Evolutionary conservation across 306 rosid genomes (phyloP).

Genomic region (Lathyrus aphaca): DNA sequence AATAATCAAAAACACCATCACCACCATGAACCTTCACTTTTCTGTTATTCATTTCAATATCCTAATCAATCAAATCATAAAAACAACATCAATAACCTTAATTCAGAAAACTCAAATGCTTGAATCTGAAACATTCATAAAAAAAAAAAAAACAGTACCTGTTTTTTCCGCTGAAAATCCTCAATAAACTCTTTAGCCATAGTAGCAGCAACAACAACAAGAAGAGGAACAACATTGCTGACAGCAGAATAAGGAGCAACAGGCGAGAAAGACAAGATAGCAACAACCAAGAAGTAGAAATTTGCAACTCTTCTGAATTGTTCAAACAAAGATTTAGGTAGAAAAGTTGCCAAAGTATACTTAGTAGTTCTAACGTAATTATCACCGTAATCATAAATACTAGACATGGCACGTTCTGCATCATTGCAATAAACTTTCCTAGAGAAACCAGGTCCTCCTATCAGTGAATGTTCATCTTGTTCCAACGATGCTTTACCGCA

Average conservation of each 20-base stretch:
- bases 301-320: constrained; percentile 94
- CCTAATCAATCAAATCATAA: constrained; percentile 57
- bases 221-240: constrained; percentile 82
- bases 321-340: constrained; percentile 90
- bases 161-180: constrained; percentile 80
- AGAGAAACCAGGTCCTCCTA: constrained; percentile 97
- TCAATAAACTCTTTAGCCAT: constrained; percentile 89
- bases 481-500: constrained; percentile 72
- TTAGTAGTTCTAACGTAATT: constrained; percentile 89
- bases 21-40: constrained; percentile 71
- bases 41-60: constrained; percentile 90
- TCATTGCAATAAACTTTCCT: constrained; percentile 80
- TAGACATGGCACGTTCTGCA: constrained; percentile 57
- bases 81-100: constrained; percentile 42
- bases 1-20: constrained; percentile 55
- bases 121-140: neutral
- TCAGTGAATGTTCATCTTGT: constrained; percentile 67
- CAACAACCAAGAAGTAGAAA: constrained; percentile 77
- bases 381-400: constrained; percentile 53
- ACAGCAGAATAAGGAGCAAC: constrained; percentile 84
- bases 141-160: constrained; percentile 57
- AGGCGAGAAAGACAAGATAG: constrained; percentile 71
- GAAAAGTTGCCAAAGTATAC: constrained; percentile 76
- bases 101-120: neutral
- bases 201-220: constrained; percentile 79